Evolutionary conservation across 768 basidiomycete species (phyloP).

Genomic region (Boletus coccyginus): DNA sequence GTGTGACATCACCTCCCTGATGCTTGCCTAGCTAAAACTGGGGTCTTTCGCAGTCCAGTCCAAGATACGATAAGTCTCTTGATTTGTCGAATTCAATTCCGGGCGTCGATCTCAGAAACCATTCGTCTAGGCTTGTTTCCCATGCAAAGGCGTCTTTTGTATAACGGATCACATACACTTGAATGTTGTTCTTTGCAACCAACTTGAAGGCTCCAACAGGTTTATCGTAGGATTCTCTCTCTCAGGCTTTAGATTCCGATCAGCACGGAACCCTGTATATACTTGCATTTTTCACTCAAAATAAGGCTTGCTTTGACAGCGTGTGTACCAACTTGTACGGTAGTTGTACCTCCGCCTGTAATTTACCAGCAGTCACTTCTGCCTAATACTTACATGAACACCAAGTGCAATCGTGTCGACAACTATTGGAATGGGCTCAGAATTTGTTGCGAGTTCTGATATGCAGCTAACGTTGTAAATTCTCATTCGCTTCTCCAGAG

Average conservation of each 20-base stretch:
- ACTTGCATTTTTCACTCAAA: not conserved
- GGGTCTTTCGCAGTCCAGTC: conserved; percentile 15
- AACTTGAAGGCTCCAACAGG: conserved; percentile 5
- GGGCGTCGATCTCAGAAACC: conserved; percentile 6
- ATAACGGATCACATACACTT: conserved; percentile 28
- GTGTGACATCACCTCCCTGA: conserved; percentile 20
- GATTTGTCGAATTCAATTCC: conserved; percentile 6
- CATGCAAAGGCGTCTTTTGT: conserved; percentile 21
- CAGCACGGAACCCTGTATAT: conserved; percentile 1
- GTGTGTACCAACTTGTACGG: conserved; percentile 12
- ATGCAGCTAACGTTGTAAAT: not conserved
- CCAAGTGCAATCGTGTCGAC: conserved; percentile 12
- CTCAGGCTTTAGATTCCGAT: conserved; percentile 27
- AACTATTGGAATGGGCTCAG: conserved; percentile 8
- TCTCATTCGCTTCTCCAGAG: not conserved
- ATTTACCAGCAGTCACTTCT: conserved; percentile 7
- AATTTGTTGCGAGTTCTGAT: conserved; percentile 4
- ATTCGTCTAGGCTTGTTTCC: conserved; percentile 16
- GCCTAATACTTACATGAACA: not conserved
- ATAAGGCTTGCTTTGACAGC: conserved; percentile 21
- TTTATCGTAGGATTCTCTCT: conserved; percentile 7
- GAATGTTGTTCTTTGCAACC: conserved; percentile 5
- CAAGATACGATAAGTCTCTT: conserved; percentile 14
- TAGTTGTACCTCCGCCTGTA: conserved; percentile 12
- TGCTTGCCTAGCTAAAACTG: conserved; percentile 17